Evolutionary conservation across 2,329 filamentous ascomycete species (phyloP), one percentile per base, ranked within the genome.

Genomic region (Aspergillus sp.): DNA sequence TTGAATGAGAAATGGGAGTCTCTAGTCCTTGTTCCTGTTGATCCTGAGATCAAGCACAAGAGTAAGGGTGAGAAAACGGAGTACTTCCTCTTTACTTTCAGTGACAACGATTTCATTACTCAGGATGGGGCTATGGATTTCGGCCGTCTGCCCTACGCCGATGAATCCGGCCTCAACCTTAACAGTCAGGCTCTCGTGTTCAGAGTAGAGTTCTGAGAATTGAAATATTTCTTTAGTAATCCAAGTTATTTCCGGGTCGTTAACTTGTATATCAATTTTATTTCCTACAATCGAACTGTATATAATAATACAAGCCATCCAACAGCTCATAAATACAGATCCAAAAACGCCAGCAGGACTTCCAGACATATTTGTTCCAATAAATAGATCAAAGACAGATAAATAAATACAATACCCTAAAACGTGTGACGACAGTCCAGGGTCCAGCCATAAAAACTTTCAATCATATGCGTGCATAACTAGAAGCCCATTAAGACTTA

Each of bases 1-100:
- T 68, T 91, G 69, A 90, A 91, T 65, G 88, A 91, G 78, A 91
- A 91, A 69, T 91, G 89, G 89, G 89, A 92, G 76, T 84, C 83
- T 19, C 73, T 91, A 48, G 83, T 84, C 3, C 69, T 90, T 23
- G 79, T 86, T 3, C 86, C 87, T 1, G 82, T 85, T 6, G 78
- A 85, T 64, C 78, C 78, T 1, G 62, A 76, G n/a, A 14, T 15
- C 44, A 46, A 46, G 9, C 15, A 8, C 25, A 51, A 61, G 40
- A 15, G 31, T 2, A 45, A 31, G 17, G 48, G 44, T 6, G 69
- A 72, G 21, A 78, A 83, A 56, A 81, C 84, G 25, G 84, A 90
- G 73, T 90, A 85, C 71, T 90, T 86, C 67, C 69, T 91, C 35
- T 83, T 91, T 60, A 84, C 82, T 12, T 73, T 90, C 49, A 88